phyloP scores from a whole-genome alignment of 768 basidiomycete species.

The Wakefieldia striispora region DNA sequence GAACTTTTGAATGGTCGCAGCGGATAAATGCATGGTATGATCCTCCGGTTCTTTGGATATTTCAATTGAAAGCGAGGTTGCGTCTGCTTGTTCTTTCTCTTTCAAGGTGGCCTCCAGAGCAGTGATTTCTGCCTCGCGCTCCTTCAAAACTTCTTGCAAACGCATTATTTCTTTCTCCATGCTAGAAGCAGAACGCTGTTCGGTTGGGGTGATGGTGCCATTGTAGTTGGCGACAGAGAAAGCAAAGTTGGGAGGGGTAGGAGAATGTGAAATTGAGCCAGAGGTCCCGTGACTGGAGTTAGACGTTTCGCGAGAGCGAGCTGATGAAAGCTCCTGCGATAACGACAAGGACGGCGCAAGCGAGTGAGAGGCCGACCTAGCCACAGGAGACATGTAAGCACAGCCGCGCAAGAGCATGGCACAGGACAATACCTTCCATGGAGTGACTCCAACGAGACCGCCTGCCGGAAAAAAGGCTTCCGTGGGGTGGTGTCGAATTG shows the following conservation, averaged over 20 bases:
- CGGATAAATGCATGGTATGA: conserved; percentile 51
- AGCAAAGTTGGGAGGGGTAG: conserved; percentile 55
- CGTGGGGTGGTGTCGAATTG: conserved; percentile 52
- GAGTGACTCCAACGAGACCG: conserved; percentile 84
- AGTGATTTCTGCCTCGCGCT: conserved; percentile 88
- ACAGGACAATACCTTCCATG: conserved; percentile 65
- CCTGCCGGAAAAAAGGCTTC: conserved; percentile 85
- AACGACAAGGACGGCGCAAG: conserved; percentile 94
- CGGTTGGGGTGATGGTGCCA: conserved; percentile 26
- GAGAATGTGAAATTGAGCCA: conserved; percentile 63
- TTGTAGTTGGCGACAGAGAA: conserved; percentile 49
- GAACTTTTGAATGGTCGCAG: conserved; percentile 71
- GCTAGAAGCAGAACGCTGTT: conserved; percentile 78
- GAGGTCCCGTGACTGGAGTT: conserved; percentile 72
- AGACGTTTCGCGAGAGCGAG: conserved; percentile 80
- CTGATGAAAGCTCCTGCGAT: conserved; percentile 94
- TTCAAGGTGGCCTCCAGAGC: conserved; percentile 59
- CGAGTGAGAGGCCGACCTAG: conserved; percentile 88
- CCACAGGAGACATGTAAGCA: conserved; percentile 14
- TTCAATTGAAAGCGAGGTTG: not conserved
- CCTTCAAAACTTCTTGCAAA: conserved; percentile 86
- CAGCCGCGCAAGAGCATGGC: not conserved
- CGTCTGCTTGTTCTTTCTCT: conserved; percentile 31
- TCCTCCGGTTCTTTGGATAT: conserved; percentile 17
- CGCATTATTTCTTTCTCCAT: conserved; percentile 96